Evolutionary conservation across 2,329 filamentous ascomycete genomes (phyloP).

Genomic region (Sordariomycetes sp.): DNA sequence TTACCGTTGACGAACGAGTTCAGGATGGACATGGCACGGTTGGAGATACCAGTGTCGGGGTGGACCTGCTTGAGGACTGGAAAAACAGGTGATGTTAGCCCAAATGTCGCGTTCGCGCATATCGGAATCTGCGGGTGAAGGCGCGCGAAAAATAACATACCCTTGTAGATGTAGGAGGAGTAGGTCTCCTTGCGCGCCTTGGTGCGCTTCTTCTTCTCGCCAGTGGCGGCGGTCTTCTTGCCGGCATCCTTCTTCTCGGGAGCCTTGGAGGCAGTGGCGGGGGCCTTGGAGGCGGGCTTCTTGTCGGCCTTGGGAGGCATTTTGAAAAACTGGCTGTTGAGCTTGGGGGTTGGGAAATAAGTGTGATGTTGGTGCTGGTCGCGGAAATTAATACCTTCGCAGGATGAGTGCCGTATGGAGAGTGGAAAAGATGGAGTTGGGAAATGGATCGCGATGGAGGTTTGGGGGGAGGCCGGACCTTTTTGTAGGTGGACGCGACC

Average conservation of each 20-base stretch:
- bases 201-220: conserved; percentile 99
- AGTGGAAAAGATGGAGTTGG: conserved; percentile 25
- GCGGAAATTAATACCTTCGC: not conserved
- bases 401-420: conserved; percentile 9
- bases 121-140: not conserved
- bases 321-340: conserved; percentile 33
- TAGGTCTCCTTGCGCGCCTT: conserved; percentile 99
- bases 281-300: conserved; percentile 99
- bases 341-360: conserved; percentile 8
- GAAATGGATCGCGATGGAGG: conserved; percentile 21
- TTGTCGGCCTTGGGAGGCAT: conserved; percentile 98
- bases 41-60: conserved; percentile 99
- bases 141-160: conserved; percentile 33
- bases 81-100: conserved; percentile 17
- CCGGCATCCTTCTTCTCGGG: conserved; percentile 98
- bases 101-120: not conserved
- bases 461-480: conserved; percentile 41
- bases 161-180: conserved; percentile 99
- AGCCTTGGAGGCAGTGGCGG: conserved; percentile 58
- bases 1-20: conserved; percentile 99
- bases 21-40: conserved; percentile 98
- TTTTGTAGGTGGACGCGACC: conserved; percentile 50
- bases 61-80: conserved; percentile 99
- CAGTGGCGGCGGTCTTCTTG: conserved; percentile 96
- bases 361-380: conserved; percentile 3